Conservation (phyloP, 164 flowering plant genomes). For the Chimonanthus praecox region DNA sequence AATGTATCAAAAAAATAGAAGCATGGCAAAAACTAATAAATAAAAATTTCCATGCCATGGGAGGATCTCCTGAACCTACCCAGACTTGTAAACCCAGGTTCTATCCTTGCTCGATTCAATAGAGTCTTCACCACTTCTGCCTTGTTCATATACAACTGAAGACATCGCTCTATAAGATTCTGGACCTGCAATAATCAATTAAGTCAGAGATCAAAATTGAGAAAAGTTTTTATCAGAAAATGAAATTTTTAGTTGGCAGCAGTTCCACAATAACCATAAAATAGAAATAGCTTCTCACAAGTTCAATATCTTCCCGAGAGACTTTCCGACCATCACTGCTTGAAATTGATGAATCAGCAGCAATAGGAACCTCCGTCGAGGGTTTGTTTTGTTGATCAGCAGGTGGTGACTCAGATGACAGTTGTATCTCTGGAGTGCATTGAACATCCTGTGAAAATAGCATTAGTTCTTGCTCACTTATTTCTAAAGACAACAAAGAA, state of each 20-base stretch:
- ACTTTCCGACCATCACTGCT: slow-evolving; percentile 77
- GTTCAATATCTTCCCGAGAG: slow-evolving; percentile 52
- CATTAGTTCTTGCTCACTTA: not conserved
- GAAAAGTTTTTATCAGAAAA: slow-evolving; percentile 1
- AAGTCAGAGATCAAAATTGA: not conserved
- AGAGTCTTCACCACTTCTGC: slow-evolving; percentile 92
- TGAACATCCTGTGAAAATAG: slow-evolving; percentile 14
- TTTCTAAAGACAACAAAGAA: not conserved
- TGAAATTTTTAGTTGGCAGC: not conserved
- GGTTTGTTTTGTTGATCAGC: slow-evolving; percentile 55
- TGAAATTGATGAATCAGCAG: slow-evolving; percentile 71
- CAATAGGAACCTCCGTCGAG: slow-evolving; percentile 51
- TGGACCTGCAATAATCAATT: slow-evolving; percentile 62
- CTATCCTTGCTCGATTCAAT: slow-evolving; percentile 81
- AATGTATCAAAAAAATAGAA: not conserved
- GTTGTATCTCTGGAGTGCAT: slow-evolving; percentile 46
- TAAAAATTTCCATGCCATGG: not conserved
- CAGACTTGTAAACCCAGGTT: slow-evolving; percentile 88
- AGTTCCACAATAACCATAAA: not conserved
- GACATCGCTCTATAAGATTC: slow-evolving; percentile 86
- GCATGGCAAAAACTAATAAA: not conserved
- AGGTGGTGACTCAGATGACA: slow-evolving; percentile 55
- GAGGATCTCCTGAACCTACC: slow-evolving; percentile 64
- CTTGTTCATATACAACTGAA: slow-evolving; percentile 86
- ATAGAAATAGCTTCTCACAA: slow-evolving; percentile 9